Evolutionary conservation across 768 basidiomycete species (phyloP).

Genomic region (Tephrocybe sp.): DNA sequence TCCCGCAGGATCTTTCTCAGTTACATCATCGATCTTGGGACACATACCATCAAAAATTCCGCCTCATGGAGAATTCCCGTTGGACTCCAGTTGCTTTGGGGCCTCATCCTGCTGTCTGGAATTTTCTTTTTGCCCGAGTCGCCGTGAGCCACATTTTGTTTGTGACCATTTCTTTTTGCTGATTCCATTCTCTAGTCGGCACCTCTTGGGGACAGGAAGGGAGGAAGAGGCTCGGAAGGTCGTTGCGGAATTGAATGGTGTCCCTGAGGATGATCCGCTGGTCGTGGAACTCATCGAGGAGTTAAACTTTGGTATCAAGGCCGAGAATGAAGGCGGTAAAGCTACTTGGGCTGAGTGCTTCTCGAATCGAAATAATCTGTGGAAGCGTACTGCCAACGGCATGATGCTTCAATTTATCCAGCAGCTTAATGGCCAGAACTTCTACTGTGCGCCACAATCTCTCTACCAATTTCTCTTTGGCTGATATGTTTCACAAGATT

Average conservation of each 20-base stretch:
- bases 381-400: slow-evolving; percentile 76
- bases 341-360: slow-evolving; percentile 82
- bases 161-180: neutral
- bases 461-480: neutral
- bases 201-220: slow-evolving; percentile 60
- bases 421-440: slow-evolving; percentile 80
- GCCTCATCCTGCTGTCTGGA: slow-evolving; percentile 62
- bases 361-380: slow-evolving; percentile 62
- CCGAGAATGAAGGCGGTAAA: slow-evolving; percentile 80
- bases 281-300: slow-evolving; percentile 65
- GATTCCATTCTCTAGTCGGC: slow-evolving; percentile 47
- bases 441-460: slow-evolving; percentile 54
- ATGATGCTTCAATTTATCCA: slow-evolving; percentile 85
- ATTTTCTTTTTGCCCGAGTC: slow-evolving; percentile 80
- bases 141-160: slow-evolving; percentile 48
- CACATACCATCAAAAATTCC: slow-evolving; percentile 51
- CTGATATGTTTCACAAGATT: slow-evolving; percentile 43
- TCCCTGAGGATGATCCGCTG: slow-evolving; percentile 55
- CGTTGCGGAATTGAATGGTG: slow-evolving; percentile 65
- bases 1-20: slow-evolving; percentile 63
- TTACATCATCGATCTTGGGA: slow-evolving; percentile 70
- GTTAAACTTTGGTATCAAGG: slow-evolving; percentile 61
- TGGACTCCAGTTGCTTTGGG: slow-evolving; percentile 75
- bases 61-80: slow-evolving; percentile 77
- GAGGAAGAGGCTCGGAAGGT: slow-evolving; percentile 56